A percentile compares a stretch with the other conserved stretches of the same genome.
Evolutionary conservation across 352 stramenopile genomes (phyloP).

Genomic region (Pythium utonaiense): DNA sequence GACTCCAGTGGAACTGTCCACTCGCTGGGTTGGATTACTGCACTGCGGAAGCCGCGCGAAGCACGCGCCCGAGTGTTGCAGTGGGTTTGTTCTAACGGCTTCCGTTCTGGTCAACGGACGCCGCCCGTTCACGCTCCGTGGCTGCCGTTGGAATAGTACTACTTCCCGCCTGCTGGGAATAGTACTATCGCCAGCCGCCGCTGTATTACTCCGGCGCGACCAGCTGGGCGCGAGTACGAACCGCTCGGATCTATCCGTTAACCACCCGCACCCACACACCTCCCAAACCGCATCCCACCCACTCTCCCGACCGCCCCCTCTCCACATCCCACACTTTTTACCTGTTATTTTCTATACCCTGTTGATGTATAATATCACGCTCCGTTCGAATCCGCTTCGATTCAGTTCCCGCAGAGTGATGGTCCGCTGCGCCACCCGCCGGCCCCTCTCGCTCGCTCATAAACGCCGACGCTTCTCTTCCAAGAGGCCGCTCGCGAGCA

Average conservation of each 20-base stretch:
- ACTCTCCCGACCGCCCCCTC: background rate
- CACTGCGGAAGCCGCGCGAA: background rate
- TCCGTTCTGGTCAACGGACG: background rate
- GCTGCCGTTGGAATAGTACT: background rate
- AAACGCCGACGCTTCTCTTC: constrained; percentile 3
- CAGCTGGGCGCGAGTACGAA: background rate
- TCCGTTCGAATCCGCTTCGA: constrained; percentile 17
- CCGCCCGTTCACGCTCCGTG: background rate
- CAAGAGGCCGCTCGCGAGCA: no score
- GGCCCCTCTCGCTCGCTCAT: constrained; percentile 15
- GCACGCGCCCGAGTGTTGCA: background rate
- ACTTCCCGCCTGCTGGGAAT: background rate
- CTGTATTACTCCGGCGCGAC: background rate
- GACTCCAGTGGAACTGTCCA: constrained; percentile 22
- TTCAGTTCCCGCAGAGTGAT: constrained; percentile 25
- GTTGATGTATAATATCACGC: constrained; percentile 1
- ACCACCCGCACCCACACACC: background rate
- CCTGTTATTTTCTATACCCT: no score
- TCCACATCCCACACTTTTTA: background rate
- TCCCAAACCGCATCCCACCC: background rate
- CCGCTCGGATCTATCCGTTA: background rate
- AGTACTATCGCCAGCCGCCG: background rate
- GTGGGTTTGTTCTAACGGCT: background rate
- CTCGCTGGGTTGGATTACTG: constrained; percentile 2
- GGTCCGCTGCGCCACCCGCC: background rate